phyloP scores from a whole-genome alignment of 495 filamentous ascomycete species.

The Melanomma pulvis-pyrius region DNA sequence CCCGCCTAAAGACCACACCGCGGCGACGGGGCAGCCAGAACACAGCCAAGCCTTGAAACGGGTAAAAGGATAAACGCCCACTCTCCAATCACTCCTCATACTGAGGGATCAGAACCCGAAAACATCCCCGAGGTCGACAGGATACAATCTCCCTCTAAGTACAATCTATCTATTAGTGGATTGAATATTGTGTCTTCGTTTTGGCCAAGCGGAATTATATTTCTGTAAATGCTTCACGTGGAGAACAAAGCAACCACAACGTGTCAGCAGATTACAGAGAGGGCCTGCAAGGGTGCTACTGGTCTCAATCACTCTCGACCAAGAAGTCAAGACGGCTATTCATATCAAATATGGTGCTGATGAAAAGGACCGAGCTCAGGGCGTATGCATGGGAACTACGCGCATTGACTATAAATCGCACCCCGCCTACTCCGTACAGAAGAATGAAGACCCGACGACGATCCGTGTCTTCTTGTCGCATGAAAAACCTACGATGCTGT shows the following conservation, averaged over 20 bases:
- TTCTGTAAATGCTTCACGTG: constrained; percentile 5
- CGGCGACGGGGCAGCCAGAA: neutral
- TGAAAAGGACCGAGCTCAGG: neutral
- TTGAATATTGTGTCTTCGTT: neutral
- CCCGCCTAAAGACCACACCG: neutral
- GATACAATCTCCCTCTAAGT: neutral
- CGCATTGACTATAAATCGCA: constrained; percentile 1
- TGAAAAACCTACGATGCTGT: constrained; percentile 1
- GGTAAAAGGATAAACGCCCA: constrained; percentile 10
- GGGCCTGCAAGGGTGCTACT: neutral
- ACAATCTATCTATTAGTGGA: neutral
- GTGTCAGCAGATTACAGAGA: neutral
- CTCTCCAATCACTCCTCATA: neutral
- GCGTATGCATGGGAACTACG: neutral
- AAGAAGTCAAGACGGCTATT: constrained; percentile 19
- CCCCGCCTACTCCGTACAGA: neutral
- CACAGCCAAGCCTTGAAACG: neutral
- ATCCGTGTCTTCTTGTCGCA: too few relatives aligned
- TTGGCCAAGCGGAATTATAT: neutral
- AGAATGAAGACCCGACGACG: neutral
- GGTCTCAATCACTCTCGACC: neutral
- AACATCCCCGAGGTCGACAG: neutral
- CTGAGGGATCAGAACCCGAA: neutral
- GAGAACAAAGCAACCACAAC: neutral
- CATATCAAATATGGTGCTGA: neutral